Evolutionary conservation across 2,329 filamentous ascomycete species (phyloP).

Genomic region (Penicillium vulpinum): DNA sequence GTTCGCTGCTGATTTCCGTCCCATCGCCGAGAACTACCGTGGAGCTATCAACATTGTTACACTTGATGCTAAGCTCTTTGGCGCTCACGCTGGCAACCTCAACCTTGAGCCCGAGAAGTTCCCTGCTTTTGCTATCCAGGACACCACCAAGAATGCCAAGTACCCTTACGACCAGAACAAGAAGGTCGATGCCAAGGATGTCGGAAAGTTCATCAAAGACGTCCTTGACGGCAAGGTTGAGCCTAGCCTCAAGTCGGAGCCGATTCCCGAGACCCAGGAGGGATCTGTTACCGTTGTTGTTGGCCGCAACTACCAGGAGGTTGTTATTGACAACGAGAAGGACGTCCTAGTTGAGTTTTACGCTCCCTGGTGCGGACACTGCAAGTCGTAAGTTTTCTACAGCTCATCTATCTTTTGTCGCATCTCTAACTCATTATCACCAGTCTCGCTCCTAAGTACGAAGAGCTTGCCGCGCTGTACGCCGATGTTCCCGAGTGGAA

Average conservation of each 20-base stretch:
- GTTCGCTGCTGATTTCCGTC: conserved; percentile 75
- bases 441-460: conserved; percentile 66
- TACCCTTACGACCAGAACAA: conserved; percentile 87
- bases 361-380: conserved; percentile 78
- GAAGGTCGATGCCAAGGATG: conserved; percentile 70
- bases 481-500: conserved; percentile 49
- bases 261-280: conserved; percentile 89
- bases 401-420: not conserved
- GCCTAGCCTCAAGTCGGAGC: conserved; percentile 98
- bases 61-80: conserved; percentile 91
- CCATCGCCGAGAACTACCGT: conserved; percentile 86
- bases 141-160: conserved; percentile 93
- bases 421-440: conserved; percentile 1
- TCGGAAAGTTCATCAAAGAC: conserved; percentile 81
- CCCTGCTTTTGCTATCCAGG: conserved; percentile 97
- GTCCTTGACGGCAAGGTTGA: conserved; percentile 85
- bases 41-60: conserved; percentile 96
- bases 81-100: conserved; percentile 92
- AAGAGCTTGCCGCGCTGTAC: conserved; percentile 62
- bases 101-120: conserved; percentile 96
- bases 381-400: conserved; percentile 57
- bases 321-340: conserved; percentile 92
- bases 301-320: conserved; percentile 86
- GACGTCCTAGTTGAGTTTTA: conserved; percentile 98
- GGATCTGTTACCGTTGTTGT: conserved; percentile 85